These are phyloP conservation scores for Xylaria venustula DNA, from an alignment of 495 filamentous ascomycete species.

Conservation along the genomic window DNA sequence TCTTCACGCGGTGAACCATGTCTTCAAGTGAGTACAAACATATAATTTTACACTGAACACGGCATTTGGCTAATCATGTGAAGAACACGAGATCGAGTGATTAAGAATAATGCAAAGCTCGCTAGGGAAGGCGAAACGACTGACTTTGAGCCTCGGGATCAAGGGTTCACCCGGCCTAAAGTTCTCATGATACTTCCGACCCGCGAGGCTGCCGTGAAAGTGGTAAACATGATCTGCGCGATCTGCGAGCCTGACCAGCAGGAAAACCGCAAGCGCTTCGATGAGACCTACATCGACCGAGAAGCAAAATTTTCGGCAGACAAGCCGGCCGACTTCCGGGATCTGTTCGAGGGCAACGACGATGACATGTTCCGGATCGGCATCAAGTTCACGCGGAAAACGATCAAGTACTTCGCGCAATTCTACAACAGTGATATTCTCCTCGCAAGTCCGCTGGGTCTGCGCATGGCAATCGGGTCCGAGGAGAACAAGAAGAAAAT, in stretches of 20 bases:
- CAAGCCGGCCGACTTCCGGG: conserved; percentile 84
- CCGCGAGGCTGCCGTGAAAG: conserved; percentile 74
- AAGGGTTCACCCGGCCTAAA: conserved; percentile 94
- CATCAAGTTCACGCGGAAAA: conserved; percentile 92
- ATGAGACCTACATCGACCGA: conserved; percentile 69
- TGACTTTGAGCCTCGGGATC: conserved; percentile 80
- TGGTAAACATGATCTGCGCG: conserved; percentile 68
- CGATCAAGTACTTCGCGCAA: conserved; percentile 88
- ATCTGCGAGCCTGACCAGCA: conserved; percentile 83
- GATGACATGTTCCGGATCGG: conserved; percentile 95
- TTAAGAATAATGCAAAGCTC: conserved; percentile 85
- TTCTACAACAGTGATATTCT: conserved; percentile 98
- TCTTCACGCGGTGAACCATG: conserved; percentile 83
- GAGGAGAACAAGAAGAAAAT: conserved; percentile 68
- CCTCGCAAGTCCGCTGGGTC: conserved; percentile 80
- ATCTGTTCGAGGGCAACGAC: conserved; percentile 89
- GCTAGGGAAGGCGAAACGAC: conserved; percentile 52
- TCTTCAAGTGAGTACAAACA: conserved; percentile 63
- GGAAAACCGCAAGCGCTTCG: conserved; percentile 90
- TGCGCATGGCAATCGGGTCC: conserved; percentile 84
- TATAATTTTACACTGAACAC: not conserved
- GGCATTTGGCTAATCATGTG: conserved; percentile 12
- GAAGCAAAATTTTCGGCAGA: conserved; percentile 65
- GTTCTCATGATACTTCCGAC: conserved; percentile 88
- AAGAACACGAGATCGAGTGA: conserved; percentile 80